These are phyloP conservation scores for Podospora appendiculata DNA, from an alignment of 495 filamentous ascomycete species.

Conservation along the genomic window DNA sequence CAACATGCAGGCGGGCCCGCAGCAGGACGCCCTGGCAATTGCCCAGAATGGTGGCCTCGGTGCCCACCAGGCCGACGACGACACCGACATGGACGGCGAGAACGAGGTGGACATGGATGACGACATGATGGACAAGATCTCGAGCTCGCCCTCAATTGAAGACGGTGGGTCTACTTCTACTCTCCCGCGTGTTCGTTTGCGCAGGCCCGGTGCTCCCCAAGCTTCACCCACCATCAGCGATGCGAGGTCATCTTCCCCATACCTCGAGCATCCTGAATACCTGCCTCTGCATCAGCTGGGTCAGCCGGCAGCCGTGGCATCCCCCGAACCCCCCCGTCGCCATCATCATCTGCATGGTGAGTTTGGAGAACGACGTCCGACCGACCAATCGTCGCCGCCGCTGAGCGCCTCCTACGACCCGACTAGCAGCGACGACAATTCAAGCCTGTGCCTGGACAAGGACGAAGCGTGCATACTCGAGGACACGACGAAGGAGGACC, in stretches of 20 bases:
- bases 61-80: slow-evolving; percentile 55
- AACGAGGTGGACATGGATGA: slow-evolving; percentile 69
- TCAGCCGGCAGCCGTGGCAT: slow-evolving; percentile 30
- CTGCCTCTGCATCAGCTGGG: slow-evolving; percentile 29
- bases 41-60: slow-evolving; percentile 46
- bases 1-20: slow-evolving; percentile 29
- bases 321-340: slow-evolving; percentile 21
- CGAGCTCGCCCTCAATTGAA: slow-evolving; percentile 94
- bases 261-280: slow-evolving; percentile 40
- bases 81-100: slow-evolving; percentile 61
- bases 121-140: slow-evolving; percentile 96
- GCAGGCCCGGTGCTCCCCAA: slow-evolving; percentile 29
- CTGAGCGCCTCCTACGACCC: neutral
- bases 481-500: neutral
- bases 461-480: neutral
- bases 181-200: slow-evolving; percentile 28
- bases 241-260: slow-evolving; percentile 47
- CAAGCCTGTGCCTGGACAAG: neutral
- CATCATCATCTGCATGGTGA: slow-evolving; percentile 57
- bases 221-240: slow-evolving; percentile 19
- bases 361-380: slow-evolving; percentile 31
- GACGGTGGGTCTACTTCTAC: slow-evolving; percentile 69
- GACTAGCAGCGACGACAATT: neutral
- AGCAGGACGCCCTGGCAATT: slow-evolving; percentile 46
- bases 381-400: neutral